phyloP scores from a whole-genome alignment of 2,329 filamentous ascomycete species.

The Trichophyton benhamiae region DNA sequence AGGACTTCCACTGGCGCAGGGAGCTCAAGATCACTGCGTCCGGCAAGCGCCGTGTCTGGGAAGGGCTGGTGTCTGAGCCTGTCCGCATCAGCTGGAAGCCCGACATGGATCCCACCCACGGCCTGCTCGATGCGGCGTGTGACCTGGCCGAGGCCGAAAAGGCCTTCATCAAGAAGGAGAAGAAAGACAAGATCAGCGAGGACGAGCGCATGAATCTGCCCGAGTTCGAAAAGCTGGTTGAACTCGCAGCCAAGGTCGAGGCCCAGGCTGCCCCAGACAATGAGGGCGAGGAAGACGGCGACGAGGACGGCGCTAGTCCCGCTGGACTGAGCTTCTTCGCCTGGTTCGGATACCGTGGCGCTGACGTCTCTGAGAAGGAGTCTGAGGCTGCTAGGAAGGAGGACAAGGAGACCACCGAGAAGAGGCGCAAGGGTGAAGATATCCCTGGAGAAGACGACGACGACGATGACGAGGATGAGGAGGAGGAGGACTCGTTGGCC shows the following conservation, averaged over 20 bases:
- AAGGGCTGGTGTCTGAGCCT: conserved; percentile 74
- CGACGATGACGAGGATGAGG: conserved; percentile 48
- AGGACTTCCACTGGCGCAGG: conserved; percentile 80
- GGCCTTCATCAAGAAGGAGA: conserved; percentile 31
- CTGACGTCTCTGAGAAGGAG: conserved; percentile 61
- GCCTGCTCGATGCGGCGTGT: conserved; percentile 61
- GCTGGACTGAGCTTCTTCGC: conserved; percentile 70
- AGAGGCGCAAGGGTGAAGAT: conserved; percentile 39
- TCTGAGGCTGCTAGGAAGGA: conserved; percentile 49
- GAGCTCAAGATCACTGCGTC: conserved; percentile 33
- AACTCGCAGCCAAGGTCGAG: conserved; percentile 35
- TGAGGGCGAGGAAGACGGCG: conserved; percentile 27
- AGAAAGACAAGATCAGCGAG: conserved; percentile 21
- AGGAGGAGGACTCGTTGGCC: conserved; percentile 50
- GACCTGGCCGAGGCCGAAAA: conserved; percentile 55
- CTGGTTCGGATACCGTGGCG: conserved; percentile 71
- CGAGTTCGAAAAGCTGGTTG: conserved; percentile 41
- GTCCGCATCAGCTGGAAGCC: conserved; percentile 81
- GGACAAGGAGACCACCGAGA: conserved; percentile 46
- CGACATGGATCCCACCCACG: conserved; percentile 70
- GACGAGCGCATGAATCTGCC: conserved; percentile 43
- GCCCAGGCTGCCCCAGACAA: conserved; percentile 25
- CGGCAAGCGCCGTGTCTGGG: conserved; percentile 46
- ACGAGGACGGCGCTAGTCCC: conserved; percentile 40
- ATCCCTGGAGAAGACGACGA: conserved; percentile 36